phyloP scores from a whole-genome alignment of 139 green algal species.

The Chlamydomonas schloesseri region DNA sequence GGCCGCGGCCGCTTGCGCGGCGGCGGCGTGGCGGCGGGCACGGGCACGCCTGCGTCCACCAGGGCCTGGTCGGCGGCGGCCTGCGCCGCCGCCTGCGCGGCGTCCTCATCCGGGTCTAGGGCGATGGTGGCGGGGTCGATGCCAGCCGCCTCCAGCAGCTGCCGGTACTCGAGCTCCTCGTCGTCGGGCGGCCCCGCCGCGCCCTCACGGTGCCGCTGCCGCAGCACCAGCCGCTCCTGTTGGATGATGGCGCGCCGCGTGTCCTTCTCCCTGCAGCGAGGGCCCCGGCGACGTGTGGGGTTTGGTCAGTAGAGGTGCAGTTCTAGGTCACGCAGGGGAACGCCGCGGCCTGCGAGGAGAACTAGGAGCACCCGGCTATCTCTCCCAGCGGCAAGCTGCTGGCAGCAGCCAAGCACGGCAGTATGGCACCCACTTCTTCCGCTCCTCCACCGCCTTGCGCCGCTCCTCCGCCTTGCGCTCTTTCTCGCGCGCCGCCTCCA shows the following conservation, averaged over 20 bases:
- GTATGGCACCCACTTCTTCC: constrained; percentile 57
- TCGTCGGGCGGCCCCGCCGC: constrained; percentile 77
- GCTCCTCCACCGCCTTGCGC: constrained; percentile 51
- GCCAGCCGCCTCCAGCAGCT: constrained; percentile 57
- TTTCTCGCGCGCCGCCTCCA: constrained; percentile 52
- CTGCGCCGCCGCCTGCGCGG: not conserved
- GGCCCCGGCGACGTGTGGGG: too few species aligned
- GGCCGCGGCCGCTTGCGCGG: constrained; percentile 35
- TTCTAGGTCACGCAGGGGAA: too few species aligned
- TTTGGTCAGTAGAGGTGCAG: too few species aligned
- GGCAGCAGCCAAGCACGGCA: not conserved
- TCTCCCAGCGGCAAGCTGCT: too few species aligned
- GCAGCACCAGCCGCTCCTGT: constrained; percentile 65
- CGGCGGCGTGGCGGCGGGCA: constrained; percentile 13
- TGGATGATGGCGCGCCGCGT: constrained; percentile 63
- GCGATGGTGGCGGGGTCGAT: constrained; percentile 43
- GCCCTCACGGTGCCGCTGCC: constrained; percentile 32
- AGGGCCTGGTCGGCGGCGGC: not conserved
- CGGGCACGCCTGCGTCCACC: constrained; percentile 3
- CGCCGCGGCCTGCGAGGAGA: too few species aligned
- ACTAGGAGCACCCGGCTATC: too few species aligned
- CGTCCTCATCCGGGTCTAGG: constrained; percentile 32
- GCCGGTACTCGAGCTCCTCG: constrained; percentile 81
- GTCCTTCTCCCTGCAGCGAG: constrained; percentile 88
- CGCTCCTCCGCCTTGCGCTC: constrained; percentile 68